A percentile compares a stretch with the other conserved stretches of the same genome.
phyloP scores from a whole-genome alignment of 345 rosid species.

The Gossypium thurberi region DNA sequence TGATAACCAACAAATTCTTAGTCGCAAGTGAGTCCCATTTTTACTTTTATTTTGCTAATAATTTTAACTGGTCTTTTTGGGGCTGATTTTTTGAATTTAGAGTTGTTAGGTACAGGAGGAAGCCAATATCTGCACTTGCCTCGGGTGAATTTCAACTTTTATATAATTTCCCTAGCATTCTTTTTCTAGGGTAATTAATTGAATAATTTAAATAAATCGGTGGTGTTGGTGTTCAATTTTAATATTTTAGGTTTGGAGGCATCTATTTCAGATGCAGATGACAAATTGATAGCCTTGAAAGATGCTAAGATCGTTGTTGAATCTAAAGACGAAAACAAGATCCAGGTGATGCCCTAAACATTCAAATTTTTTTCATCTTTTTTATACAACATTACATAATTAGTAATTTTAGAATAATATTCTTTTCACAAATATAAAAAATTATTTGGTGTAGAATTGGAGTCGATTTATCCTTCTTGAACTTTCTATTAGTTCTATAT shows the following conservation, averaged over 20 bases:
- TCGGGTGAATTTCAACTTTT: conserved; percentile 30
- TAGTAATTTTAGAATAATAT: no score
- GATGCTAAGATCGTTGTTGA: conserved; percentile 44
- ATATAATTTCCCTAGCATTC: neutral
- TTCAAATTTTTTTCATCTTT: neutral
- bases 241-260: conserved; percentile 40
- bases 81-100: conserved; percentile 6
- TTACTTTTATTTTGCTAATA: neutral
- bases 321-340: conserved; percentile 37
- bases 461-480: no score
- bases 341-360: conserved; percentile 33
- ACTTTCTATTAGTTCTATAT: no score
- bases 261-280: conserved; percentile 38
- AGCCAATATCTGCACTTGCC: conserved; percentile 36
- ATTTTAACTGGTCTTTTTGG: neutral
- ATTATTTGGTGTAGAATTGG: no score
- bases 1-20: neutral
- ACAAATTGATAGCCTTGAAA: conserved; percentile 30
- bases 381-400: no score
- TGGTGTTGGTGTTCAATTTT: neutral
- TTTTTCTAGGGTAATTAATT: neutral
- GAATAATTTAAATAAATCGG: neutral
- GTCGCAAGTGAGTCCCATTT: neutral
- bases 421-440: no score
- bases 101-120: conserved; percentile 10